Evolutionary conservation across 202 grass and related monocot genomes (phyloP).

Genomic region (Elaeis oleifera): DNA sequence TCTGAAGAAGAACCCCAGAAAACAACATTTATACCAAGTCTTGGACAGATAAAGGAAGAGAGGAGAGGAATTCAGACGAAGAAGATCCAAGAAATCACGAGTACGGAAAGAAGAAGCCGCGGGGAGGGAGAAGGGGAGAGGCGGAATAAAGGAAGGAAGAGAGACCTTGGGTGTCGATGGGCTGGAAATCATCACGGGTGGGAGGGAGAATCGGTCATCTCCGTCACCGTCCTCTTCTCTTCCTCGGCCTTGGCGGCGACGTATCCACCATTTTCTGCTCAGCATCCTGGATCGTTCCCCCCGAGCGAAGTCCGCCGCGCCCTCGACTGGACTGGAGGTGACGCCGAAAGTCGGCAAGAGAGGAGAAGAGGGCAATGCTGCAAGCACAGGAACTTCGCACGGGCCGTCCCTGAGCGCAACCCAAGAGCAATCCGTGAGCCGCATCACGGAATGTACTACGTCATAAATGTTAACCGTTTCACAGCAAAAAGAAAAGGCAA

Average conservation of each 20-base stretch:
- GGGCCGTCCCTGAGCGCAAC: no score
- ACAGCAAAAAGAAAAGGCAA: no score
- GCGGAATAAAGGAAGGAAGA: neutral
- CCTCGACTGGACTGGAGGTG: no score
- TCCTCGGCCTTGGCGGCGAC: conserved; percentile 8
- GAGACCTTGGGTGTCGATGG: conserved; percentile 74
- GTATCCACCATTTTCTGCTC: conserved; percentile 41
- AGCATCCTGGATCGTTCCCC: conserved; percentile 21
- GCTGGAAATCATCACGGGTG: conserved; percentile 36
- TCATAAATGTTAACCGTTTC: no score
- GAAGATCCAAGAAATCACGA: neutral
- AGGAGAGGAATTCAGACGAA: neutral
- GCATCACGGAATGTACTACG: no score
- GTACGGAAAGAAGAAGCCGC: no score
- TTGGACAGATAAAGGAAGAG: neutral
- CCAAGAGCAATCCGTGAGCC: no score
- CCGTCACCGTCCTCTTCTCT: conserved; percentile 15
- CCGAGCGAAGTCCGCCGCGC: neutral
- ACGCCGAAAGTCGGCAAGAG: no score
- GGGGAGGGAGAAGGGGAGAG: neutral
- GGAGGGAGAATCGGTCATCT: no score
- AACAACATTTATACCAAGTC: no score
- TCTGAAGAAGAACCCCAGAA: conserved; percentile 30
- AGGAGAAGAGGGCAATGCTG: no score
- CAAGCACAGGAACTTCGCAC: no score